Evolutionary conservation across 2,329 filamentous ascomycete genomes (phyloP).

Genomic region (Phoma herbarum): DNA sequence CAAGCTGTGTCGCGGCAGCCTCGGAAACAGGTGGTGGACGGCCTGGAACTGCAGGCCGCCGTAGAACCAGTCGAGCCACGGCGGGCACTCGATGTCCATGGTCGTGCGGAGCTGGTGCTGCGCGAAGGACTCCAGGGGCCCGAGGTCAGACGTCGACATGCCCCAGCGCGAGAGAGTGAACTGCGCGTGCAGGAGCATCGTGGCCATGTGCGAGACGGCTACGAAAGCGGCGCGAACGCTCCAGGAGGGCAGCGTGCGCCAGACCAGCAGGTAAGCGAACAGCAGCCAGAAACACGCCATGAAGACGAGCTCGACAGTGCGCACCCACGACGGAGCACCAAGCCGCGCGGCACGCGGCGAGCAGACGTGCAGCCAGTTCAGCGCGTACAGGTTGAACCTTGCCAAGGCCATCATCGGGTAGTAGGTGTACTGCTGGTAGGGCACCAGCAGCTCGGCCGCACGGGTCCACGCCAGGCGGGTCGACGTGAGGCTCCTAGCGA

Average conservation of each 20-base stretch:
- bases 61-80: conserved; percentile 89
- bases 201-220: conserved; percentile 80
- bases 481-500: too few species aligned
- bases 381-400: too few species aligned
- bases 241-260: conserved; percentile 74
- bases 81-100: conserved; percentile 90
- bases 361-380: too few species aligned
- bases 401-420: too few species aligned
- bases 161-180: conserved; percentile 93
- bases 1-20: conserved; percentile 84
- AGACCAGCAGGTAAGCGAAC: conserved; percentile 65
- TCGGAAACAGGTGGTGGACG: conserved; percentile 84
- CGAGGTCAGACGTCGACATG: conserved; percentile 89
- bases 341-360: too few species aligned
- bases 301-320: too few species aligned
- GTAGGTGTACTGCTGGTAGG: too few species aligned
- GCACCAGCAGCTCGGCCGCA: too few species aligned
- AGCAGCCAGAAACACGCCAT: too few species aligned
- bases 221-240: conserved; percentile 77
- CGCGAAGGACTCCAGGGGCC: conserved; percentile 83
- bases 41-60: conserved; percentile 90
- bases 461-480: too few species aligned
- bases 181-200: conserved; percentile 84
- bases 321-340: too few species aligned
- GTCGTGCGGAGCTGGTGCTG: conserved; percentile 92